Evolutionary conservation across 495 filamentous ascomycete genomes (phyloP).

Genomic region (Emericellopsis terricola): DNA sequence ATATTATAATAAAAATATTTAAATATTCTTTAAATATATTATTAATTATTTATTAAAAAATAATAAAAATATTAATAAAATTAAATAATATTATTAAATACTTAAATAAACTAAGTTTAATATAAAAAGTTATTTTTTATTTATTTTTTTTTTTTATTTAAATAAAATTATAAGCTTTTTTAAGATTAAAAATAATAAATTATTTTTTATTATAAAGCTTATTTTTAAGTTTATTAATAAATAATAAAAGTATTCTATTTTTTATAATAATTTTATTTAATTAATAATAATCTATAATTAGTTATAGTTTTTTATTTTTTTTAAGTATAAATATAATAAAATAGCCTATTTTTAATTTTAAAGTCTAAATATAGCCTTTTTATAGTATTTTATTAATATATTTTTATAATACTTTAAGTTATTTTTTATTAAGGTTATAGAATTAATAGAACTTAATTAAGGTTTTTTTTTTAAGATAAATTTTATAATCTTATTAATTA

Average conservation of each 20-base stretch:
- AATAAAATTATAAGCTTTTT: not conserved
- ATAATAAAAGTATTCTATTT: not conserved
- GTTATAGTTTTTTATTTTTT: not conserved
- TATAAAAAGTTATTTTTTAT: not conserved
- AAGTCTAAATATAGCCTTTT: too few relatives aligned
- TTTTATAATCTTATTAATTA: too few relatives aligned
- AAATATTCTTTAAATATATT: too few relatives aligned
- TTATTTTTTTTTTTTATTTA: not conserved
- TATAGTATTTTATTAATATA: too few relatives aligned
- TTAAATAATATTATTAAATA: not conserved
- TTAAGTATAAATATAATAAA: not conserved
- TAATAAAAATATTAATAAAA: not conserved
- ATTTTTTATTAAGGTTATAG: too few relatives aligned
- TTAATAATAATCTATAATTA: not conserved
- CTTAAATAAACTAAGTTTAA: not conserved
- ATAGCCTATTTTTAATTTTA: not conserved
- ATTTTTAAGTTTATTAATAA: not conserved
- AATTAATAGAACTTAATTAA: too few relatives aligned
- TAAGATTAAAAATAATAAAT: not conserved
- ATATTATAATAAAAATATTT: too few relatives aligned
- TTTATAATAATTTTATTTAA: not conserved
- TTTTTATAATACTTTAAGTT: too few relatives aligned
- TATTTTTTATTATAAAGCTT: not conserved
- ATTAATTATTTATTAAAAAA: too few relatives aligned
- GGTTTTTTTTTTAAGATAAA: too few relatives aligned